phyloP scores from a whole-genome alignment of 2,329 filamentous ascomycete species.

The Coniochaeta pulveracea region DNA sequence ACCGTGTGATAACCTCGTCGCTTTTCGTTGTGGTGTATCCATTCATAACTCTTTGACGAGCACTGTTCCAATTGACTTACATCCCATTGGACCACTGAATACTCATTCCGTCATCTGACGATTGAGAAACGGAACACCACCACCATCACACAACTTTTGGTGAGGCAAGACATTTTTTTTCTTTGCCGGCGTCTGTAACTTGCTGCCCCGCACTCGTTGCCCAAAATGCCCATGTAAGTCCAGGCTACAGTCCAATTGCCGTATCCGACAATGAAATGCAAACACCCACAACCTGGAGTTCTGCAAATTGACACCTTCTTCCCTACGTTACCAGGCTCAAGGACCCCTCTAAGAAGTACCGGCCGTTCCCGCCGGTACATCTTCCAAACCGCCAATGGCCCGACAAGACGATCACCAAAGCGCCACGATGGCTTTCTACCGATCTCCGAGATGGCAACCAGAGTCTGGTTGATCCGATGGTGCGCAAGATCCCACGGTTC shows the following conservation, averaged over 20 bases:
- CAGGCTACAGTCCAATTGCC: slow-evolving; percentile 5
- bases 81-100: too few species aligned
- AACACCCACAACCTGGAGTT: too few species aligned
- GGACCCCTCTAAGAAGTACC: slow-evolving; percentile 69
- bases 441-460: slow-evolving; percentile 82
- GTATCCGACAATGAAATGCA: neutral
- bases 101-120: neutral
- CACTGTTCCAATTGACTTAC: too few species aligned
- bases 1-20: too few species aligned
- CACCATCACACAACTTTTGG: too few species aligned
- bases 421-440: slow-evolving; percentile 73
- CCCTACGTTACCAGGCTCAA: slow-evolving; percentile 46
- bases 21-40: too few species aligned
- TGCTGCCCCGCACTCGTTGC: neutral
- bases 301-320: slow-evolving; percentile 5
- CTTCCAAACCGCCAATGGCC: slow-evolving; percentile 69
- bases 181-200: neutral
- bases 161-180: neutral
- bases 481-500: slow-evolving; percentile 28
- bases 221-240: slow-evolving; percentile 21
- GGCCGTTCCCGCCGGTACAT: slow-evolving; percentile 34
- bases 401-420: slow-evolving; percentile 67
- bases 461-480: slow-evolving; percentile 86
- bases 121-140: too few species aligned
- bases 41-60: too few species aligned